Percentiles rank a stretch among this genome's conserved stretches.
phyloP scores from a whole-genome alignment of 1,284 basidiomycete genomes.

The Trichosporon asahii region DNA sequence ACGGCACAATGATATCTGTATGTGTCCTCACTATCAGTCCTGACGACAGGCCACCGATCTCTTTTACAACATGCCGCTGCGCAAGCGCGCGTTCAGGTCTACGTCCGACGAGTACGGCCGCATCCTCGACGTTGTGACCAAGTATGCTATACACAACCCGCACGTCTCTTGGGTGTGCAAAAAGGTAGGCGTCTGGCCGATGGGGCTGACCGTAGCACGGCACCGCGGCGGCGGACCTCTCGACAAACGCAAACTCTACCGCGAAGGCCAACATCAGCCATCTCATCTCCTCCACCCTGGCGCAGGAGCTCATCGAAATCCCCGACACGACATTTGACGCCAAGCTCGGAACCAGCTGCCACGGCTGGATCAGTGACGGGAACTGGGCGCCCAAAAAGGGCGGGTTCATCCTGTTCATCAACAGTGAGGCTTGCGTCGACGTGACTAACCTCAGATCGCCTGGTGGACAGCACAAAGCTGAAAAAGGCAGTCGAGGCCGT shows the following conservation, averaged over 20 bases:
- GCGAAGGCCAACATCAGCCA: constrained; percentile 70
- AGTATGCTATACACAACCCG: constrained; percentile 90
- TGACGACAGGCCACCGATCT: constrained; percentile 77
- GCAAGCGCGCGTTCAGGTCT: constrained; percentile 78
- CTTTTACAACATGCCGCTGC: constrained; percentile 90
- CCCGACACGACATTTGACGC: constrained; percentile 46
- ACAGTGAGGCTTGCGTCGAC: constrained; percentile 61
- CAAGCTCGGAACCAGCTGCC: constrained; percentile 60
- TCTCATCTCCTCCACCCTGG: constrained; percentile 76
- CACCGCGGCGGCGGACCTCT: constrained; percentile 71
- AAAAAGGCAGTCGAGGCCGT: constrained; percentile 83
- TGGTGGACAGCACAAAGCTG: constrained; percentile 85
- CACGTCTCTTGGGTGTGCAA: constrained; percentile 84
- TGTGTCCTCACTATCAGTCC: neutral
- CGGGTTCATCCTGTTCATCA: constrained; percentile 88
- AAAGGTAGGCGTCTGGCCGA: constrained; percentile 59
- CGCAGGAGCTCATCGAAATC: constrained; percentile 71
- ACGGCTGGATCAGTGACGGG: constrained; percentile 74
- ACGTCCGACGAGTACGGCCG: constrained; percentile 88
- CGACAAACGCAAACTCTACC: constrained; percentile 70
- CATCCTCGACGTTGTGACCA: constrained; percentile 88
- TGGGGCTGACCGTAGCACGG: constrained; percentile 58
- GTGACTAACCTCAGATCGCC: constrained; percentile 63
- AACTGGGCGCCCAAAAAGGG: constrained; percentile 70
- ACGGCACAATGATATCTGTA: constrained; percentile 86